A percentile compares a stretch with the other conserved stretches of the same genome.
Evolutionary conservation across 1,284 basidiomycete species (phyloP).

Genomic region (Rhodotorula glutinis): DNA sequence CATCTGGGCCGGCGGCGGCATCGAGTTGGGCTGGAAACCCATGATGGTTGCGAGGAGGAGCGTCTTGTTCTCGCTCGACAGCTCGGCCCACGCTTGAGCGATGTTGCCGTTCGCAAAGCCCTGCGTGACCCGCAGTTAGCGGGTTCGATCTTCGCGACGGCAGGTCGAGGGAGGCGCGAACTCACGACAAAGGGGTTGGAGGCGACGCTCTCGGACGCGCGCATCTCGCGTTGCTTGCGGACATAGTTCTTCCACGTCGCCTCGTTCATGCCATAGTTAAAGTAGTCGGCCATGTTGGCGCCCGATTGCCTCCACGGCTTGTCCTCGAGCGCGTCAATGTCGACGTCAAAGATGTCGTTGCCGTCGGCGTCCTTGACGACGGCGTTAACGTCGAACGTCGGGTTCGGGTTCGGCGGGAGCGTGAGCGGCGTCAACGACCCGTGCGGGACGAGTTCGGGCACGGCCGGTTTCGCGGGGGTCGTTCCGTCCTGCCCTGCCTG

Average conservation of each 20-base stretch:
- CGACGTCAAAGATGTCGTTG: slow-evolving; percentile 69
- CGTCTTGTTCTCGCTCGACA: slow-evolving; percentile 42
- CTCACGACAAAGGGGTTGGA: slow-evolving; percentile 47
- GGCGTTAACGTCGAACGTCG: slow-evolving; percentile 42
- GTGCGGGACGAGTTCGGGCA: slow-evolving; percentile 30
- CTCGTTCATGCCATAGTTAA: slow-evolving; percentile 99
- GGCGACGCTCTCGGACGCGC: slow-evolving; percentile 64
- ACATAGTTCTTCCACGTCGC: slow-evolving; percentile 90
- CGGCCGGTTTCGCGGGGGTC: slow-evolving; percentile 14
- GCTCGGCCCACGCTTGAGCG: slow-evolving; percentile 62
- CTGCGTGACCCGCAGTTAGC: no score
- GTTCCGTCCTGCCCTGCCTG: neutral
- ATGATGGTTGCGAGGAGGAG: slow-evolving; percentile 44
- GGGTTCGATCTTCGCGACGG: neutral
- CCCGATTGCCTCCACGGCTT: slow-evolving; percentile 93
- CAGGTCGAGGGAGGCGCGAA: slow-evolving; percentile 1
- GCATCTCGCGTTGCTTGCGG: slow-evolving; percentile 74
- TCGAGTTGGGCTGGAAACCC: slow-evolving; percentile 33
- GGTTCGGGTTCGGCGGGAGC: slow-evolving; percentile 14
- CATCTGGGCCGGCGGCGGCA: slow-evolving; percentile 23
- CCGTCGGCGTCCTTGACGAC: slow-evolving; percentile 31
- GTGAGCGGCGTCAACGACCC: slow-evolving; percentile 29
- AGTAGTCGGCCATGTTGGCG: slow-evolving; percentile 93
- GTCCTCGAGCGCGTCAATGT: slow-evolving; percentile 67
- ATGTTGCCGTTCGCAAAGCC: slow-evolving; percentile 59